Conservation (phyloP, 345 rosid species). For the Syzygium oleosum region DNA sequence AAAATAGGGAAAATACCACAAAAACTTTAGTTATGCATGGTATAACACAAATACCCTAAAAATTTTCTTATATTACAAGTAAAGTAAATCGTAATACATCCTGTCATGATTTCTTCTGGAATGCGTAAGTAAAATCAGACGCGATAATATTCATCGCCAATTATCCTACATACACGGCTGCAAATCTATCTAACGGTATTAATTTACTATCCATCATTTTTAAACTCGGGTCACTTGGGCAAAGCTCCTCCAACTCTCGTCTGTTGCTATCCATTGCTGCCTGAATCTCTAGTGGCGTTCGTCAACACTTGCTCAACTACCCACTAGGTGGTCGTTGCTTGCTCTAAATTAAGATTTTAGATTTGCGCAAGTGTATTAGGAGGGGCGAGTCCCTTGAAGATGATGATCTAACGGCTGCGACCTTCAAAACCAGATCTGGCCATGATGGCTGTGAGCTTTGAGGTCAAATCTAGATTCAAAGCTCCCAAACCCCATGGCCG, state of each 20-base stretch:
- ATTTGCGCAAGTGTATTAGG: accelerated
- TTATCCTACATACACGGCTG: no score
- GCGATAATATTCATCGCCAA: no score
- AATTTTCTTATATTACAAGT: no score
- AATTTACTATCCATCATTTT: no score
- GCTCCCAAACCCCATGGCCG: not conserved
- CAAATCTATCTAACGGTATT: no score
- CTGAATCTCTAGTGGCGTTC: accelerated
- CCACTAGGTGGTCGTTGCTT: not conserved
- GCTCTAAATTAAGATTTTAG: accelerated
- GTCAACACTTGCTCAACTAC: accelerated
- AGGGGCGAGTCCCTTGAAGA: not conserved
- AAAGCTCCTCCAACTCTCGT: not conserved
- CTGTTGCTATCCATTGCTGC: accelerated
- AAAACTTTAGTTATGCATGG: no score
- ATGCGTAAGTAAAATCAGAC: no score
- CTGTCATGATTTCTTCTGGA: no score
- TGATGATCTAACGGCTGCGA: not conserved
- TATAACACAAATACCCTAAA: no score
- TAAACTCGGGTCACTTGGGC: no score
- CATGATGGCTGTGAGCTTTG: not conserved
- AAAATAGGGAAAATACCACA: no score
- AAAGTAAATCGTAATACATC: no score
- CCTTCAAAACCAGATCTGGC: not conserved
- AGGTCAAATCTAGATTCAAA: not conserved